phyloP scores from a whole-genome alignment of 2,329 filamentous ascomycete species.

The Botrytis galanthina region DNA sequence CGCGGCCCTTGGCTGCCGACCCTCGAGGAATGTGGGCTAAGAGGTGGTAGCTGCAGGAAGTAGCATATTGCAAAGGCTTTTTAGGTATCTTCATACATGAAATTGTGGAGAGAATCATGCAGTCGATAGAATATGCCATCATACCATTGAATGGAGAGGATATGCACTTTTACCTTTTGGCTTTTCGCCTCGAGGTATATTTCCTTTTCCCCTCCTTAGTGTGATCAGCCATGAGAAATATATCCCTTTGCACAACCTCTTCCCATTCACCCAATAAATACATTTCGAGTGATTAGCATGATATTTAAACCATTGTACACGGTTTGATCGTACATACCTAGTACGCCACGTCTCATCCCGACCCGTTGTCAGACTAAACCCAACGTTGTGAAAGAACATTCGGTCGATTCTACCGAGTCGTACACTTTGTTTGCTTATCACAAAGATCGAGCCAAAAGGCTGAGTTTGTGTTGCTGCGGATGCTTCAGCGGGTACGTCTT shows the following conservation, averaged over 20 bases:
- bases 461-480: conserved; percentile 30
- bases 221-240: background rate
- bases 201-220: background rate
- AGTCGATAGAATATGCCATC: conserved; percentile 1
- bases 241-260: background rate
- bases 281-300: background rate
- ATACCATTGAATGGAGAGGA: conserved; percentile 3
- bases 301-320: conserved; percentile 9
- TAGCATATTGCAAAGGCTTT: conserved; percentile 1
- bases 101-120: conserved; percentile 19
- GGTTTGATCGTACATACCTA: conserved; percentile 17
- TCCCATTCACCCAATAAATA: background rate
- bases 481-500: conserved; percentile 17
- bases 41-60: conserved; percentile 1
- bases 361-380: conserved; percentile 17
- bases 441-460: conserved; percentile 18
- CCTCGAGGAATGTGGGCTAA: conserved; percentile 11
- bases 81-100: background rate
- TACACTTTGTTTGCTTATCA: conserved; percentile 30
- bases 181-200: background rate
- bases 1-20: conserved; percentile 15
- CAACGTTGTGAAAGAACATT: conserved; percentile 21
- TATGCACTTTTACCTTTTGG: conserved; percentile 9
- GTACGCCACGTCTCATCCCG: conserved; percentile 14
- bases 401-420: conserved; percentile 29